Evolutionary conservation across 148 eudicot genomes (phyloP).

Genomic region (Rheum nobile): DNA sequence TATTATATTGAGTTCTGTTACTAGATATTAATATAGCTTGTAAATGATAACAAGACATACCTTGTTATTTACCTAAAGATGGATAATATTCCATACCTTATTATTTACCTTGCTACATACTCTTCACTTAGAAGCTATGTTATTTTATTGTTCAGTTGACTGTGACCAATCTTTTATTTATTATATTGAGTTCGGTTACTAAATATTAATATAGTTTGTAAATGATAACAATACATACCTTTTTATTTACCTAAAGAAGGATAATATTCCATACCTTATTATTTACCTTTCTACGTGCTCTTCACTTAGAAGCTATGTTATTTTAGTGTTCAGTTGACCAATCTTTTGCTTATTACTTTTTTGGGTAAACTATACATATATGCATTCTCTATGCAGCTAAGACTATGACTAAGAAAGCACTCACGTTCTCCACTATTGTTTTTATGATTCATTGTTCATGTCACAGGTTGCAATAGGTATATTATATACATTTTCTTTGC

Average conservation of each 20-base stretch:
- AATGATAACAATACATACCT: background rate
- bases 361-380: background rate
- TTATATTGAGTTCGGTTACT: background rate
- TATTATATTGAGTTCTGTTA: background rate
- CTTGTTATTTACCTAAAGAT: background rate
- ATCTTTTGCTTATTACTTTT: background rate
- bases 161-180: background rate
- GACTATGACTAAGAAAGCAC: background rate
- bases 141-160: background rate
- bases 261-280: background rate
- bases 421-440: background rate
- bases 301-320: background rate
- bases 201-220: background rate
- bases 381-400: background rate
- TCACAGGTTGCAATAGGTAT: background rate
- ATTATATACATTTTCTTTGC: background rate
- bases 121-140: background rate
- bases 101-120: background rate
- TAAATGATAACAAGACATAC: background rate
- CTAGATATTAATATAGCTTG: background rate
- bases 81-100: background rate
- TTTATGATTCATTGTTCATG: background rate
- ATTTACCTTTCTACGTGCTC: background rate
- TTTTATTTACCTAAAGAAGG: background rate
- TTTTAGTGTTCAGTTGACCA: background rate